These are phyloP conservation scores for Kodamaea laetipori DNA, from an alignment of 805 yeast species.

Conservation along the genomic window DNA sequence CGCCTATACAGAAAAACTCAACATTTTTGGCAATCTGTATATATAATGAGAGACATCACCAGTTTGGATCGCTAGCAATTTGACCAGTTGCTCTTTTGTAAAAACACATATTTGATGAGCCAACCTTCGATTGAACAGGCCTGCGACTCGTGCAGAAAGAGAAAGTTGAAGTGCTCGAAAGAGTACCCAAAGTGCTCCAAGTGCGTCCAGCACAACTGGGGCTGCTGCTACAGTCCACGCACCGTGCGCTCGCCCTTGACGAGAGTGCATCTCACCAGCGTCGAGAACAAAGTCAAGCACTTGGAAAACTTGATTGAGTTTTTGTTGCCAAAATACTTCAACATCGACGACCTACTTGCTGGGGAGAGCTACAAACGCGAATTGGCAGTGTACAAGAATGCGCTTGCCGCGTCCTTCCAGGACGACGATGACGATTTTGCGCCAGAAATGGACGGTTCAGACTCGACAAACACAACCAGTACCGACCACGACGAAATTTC, in stretches of 20 bases:
- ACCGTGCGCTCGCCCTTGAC: constrained; percentile 80
- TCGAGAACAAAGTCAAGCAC: constrained; percentile 51
- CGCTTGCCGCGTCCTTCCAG: constrained; percentile 11
- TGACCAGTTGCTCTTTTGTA: not conserved
- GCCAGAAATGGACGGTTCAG: constrained; percentile 9
- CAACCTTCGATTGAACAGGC: constrained; percentile 50
- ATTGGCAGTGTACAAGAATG: constrained; percentile 11
- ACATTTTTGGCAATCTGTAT: constrained; percentile 3
- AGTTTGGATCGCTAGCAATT: constrained; percentile 6
- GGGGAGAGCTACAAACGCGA: constrained; percentile 20
- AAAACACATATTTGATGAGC: constrained; percentile 6
- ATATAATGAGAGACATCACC: constrained; percentile 1
- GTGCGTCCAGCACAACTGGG: constrained; percentile 71
- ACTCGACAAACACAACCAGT: constrained; percentile 7
- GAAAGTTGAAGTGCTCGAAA: constrained; percentile 81
- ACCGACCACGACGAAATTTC: constrained; percentile 3
- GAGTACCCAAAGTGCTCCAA: constrained; percentile 75
- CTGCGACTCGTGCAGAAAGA: constrained; percentile 81
- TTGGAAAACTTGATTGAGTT: constrained; percentile 34
- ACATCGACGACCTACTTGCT: constrained; percentile 22
- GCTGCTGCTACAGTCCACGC: constrained; percentile 77
- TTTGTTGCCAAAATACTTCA: constrained; percentile 30
- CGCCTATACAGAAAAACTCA: constrained; percentile 12
- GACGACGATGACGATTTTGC: constrained; percentile 11
- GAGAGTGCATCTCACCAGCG: constrained; percentile 74